Evolutionary conservation across 805 yeast species (phyloP).

Genomic region (Suhomyces emberorum): DNA sequence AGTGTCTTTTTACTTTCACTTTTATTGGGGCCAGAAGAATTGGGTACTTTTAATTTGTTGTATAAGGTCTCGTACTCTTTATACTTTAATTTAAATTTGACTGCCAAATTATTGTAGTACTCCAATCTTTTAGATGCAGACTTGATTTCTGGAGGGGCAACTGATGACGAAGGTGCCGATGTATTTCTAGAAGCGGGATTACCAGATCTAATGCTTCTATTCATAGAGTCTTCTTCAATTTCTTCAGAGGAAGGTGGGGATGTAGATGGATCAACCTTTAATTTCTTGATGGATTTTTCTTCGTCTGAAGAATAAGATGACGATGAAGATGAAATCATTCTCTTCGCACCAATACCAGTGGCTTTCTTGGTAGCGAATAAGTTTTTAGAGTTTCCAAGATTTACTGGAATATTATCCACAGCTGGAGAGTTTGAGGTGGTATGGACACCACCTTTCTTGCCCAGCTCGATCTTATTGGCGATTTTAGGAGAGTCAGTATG

Average conservation of each 20-base stretch:
- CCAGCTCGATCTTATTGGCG: constrained; percentile 2
- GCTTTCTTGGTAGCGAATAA: constrained; percentile 1
- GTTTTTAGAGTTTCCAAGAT: not conserved
- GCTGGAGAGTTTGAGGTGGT: constrained; percentile 14
- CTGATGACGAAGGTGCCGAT: not conserved
- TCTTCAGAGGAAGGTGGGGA: constrained; percentile 35
- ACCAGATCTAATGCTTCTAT: constrained; percentile 3
- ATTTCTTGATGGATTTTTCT: constrained; percentile 16
- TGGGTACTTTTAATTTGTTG: constrained; percentile 14
- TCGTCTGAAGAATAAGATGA: constrained; percentile 21
- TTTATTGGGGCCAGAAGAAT: constrained; percentile 10
- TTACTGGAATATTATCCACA: constrained; percentile 1
- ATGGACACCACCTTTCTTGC: constrained; percentile 5
- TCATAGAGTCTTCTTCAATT: constrained; percentile 13
- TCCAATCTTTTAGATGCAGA: constrained; percentile 19
- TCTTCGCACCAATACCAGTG: constrained; percentile 1
- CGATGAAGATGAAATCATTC: constrained; percentile 15
- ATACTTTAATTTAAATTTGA: constrained; percentile 46
- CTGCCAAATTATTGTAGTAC: constrained; percentile 44
- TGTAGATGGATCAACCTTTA: constrained; percentile 22
- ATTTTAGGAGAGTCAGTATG: constrained; percentile 21
- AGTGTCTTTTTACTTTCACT: constrained; percentile 26
- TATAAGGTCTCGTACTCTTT: constrained; percentile 50
- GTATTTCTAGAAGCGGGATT: not conserved
- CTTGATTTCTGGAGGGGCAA: constrained; percentile 9